Base-by-base conservation (phyloP, 192 early-diverging fungal species). In the Coemansia sp. region DNA sequence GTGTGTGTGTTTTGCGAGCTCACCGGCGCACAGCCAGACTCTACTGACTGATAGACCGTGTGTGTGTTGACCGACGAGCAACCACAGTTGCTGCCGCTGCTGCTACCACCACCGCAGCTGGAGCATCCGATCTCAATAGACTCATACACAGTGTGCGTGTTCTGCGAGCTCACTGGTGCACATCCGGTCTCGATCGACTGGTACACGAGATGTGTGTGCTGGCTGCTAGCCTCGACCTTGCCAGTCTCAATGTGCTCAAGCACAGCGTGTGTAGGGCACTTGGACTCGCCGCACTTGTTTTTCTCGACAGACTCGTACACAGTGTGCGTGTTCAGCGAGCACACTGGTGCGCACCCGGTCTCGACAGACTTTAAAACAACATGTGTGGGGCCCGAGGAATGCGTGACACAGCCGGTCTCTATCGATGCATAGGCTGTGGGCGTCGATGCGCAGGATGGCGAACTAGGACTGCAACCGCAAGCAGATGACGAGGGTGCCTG, bases 41-140 rank as follows among this genome's bases (percentile, higher is more conserved):
- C 76, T 9, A 78, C 8, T 3, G 76, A 72, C 69, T 76, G 37
- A 33, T 65, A 67, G 4, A 76, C 68, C 7, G 48, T 67, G 39
- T 73, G 70, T 4, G 70, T 72, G 53, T 70, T 68, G 12, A 20
- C 12, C 1, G 68, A 15, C 43, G 17, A 59, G 45, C 45, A 48
- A 12, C 45, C 45, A 12, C 45, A 48, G 45, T 12, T 12, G 45
- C 12, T 48, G 45, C 17, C 17, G 45, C 45, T 48, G 14, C 14
- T 12, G 45, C 45, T 48, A 12, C 17, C 17, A 15, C 45, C 45
- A 14, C 34, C 1, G 5, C n/a, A 36, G 57, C 34, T 59, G 34
- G 33, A 36, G n/a, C 34, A 18, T 15, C 61, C 41, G 43, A 53
- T 51, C 8, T 71, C 57, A 22, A 72, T 51, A 14, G 56, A 72